Percentiles rank a stretch among this genome's conserved stretches.
phyloP scores from a whole-genome alignment of 768 basidiomycete species.

The Boletus tylopilopsis region DNA sequence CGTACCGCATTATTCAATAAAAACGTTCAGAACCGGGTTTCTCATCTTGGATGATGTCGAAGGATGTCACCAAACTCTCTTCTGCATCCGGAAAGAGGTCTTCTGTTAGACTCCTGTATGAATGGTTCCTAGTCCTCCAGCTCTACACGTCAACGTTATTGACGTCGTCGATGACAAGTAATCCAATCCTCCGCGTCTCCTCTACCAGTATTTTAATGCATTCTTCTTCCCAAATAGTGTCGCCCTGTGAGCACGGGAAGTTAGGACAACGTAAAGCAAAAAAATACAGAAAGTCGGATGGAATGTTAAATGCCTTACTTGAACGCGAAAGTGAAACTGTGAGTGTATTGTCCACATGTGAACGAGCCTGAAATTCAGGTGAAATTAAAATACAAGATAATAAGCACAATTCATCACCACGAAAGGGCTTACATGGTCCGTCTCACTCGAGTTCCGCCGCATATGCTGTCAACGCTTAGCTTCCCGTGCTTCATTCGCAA shows the following conservation, averaged over 20 bases:
- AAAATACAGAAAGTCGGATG: too few species aligned
- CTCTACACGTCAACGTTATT: too few species aligned
- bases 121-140: too few species aligned
- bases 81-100: too few species aligned
- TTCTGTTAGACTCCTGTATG: too few species aligned
- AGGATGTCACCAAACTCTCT: too few species aligned
- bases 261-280: too few species aligned
- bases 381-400: background rate
- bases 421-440: conserved; percentile 12
- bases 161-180: conserved; percentile 6
- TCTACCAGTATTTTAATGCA: conserved; percentile 13
- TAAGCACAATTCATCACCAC: too few species aligned
- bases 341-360: conserved; percentile 22
- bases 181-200: conserved; percentile 14
- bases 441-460: conserved; percentile 10
- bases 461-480: conserved; percentile 1
- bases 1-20: too few species aligned
- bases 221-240: conserved; percentile 18
- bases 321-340: conserved; percentile 8
- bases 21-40: too few species aligned
- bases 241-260: too few species aligned
- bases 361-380: conserved; percentile 1
- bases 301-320: background rate
- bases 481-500: conserved; percentile 5
- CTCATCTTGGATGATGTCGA: conserved; percentile 7